Evolutionary conservation across 2,329 filamentous ascomycete species (phyloP).

Genomic region (Daldinia sp.): DNA sequence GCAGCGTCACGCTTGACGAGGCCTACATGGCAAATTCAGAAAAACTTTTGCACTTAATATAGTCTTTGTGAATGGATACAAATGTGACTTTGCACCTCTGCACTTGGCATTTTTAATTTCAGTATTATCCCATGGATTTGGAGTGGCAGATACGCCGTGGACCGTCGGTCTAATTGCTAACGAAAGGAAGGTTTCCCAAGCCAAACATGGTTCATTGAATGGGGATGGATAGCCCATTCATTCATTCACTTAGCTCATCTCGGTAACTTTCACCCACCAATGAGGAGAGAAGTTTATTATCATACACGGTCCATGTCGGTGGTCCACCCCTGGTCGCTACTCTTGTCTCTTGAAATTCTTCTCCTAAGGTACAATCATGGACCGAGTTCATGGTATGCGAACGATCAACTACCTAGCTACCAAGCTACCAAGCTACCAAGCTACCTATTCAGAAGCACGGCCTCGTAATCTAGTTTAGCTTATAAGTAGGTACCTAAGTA

Average conservation of each 20-base stretch:
- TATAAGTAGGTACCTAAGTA: not conserved
- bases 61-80: not conserved
- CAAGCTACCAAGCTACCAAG: no score
- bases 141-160: not conserved
- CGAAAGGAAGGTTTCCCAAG: not conserved
- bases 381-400: not conserved
- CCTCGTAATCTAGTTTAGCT: not conserved
- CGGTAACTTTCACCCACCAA: constrained; percentile 50
- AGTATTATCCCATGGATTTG: not conserved
- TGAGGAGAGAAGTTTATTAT: constrained; percentile 37
- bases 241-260: constrained; percentile 6
- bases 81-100: not conserved
- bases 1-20: constrained; percentile 16
- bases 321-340: no score
- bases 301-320: not conserved
- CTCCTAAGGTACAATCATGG: constrained; percentile 20
- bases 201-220: not conserved
- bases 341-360: constrained; percentile 7
- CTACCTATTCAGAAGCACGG: not conserved
- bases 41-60: constrained; percentile 13
- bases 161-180: not conserved
- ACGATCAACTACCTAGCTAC: not conserved
- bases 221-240: not conserved
- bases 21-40: constrained; percentile 26
- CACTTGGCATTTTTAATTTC: not conserved